Evolutionary conservation across 2,329 filamentous ascomycete genomes (phyloP).

Genomic region (Pseudogymnoascus sp.): DNA sequence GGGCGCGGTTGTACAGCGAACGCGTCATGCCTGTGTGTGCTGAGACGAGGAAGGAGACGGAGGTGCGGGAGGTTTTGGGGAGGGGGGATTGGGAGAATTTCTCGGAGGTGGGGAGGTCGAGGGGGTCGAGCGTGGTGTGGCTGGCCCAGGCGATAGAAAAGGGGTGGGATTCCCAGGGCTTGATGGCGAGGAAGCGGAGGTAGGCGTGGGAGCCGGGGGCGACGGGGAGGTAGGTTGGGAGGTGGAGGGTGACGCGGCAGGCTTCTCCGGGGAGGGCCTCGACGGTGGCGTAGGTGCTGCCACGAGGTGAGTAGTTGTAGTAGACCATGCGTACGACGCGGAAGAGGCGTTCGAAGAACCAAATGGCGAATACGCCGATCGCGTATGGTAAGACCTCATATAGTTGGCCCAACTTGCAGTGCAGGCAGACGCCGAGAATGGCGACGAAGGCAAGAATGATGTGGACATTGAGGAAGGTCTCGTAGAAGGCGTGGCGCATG

Average conservation of each 20-base stretch:
- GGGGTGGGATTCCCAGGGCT: slow-evolving; percentile 65
- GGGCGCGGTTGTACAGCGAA: slow-evolving; percentile 65
- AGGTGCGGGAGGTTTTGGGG: slow-evolving; percentile 15
- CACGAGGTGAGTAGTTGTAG: slow-evolving; percentile 47
- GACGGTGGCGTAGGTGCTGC: slow-evolving; percentile 56
- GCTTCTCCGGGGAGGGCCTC: slow-evolving; percentile 63
- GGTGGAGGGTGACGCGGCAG: slow-evolving; percentile 59
- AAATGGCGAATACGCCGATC: slow-evolving; percentile 64
- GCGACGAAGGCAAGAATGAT: slow-evolving; percentile 63
- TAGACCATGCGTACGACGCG: slow-evolving; percentile 57
- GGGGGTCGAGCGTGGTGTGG: slow-evolving; percentile 36
- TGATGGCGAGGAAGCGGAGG: slow-evolving; percentile 59
- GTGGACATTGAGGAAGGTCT: slow-evolving; percentile 86
- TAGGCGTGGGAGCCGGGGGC: slow-evolving; percentile 68
- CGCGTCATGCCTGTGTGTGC: slow-evolving; percentile 84
- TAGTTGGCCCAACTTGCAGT: slow-evolving; percentile 60
- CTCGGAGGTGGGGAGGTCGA: slow-evolving; percentile 32
- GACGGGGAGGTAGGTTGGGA: slow-evolving; percentile 59
- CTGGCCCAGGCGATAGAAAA: slow-evolving; percentile 73
- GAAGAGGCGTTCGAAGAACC: slow-evolving; percentile 61
- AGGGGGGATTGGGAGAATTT: slow-evolving; percentile 23
- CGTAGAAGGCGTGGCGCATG: slow-evolving; percentile 89
- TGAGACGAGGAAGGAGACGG: slow-evolving; percentile 75
- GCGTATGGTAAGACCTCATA: slow-evolving; percentile 58
- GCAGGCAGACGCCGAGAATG: slow-evolving; percentile 68